Base-by-base conservation (phyloP, 1,284 basidiomycete genomes). In the Boletus semigastroideus region DNA sequence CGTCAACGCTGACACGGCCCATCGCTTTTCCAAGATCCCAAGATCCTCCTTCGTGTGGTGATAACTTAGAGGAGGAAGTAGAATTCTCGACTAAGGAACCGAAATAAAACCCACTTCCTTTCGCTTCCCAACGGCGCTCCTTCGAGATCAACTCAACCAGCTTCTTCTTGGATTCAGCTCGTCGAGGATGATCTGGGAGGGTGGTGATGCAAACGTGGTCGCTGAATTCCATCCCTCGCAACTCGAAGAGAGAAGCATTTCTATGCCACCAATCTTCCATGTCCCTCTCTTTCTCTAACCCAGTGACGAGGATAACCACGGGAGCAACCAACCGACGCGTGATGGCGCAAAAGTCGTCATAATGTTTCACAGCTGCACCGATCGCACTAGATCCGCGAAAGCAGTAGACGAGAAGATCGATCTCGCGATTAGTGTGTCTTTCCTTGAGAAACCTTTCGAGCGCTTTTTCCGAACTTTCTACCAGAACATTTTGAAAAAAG, bases 351-450 rank as follows among this genome's bases (percentile, higher is more conserved):
- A 72, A 61, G 4, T 36, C 39, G 14, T 58, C 42, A 28, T 70
- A 72, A 42, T 64, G 61, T 25, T 50, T 56, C 30, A 42, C 31
- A 1, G 40, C 49, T 19, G 55, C 53, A 10, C 36, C 14, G 9
- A 53, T 56, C 9, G 58, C 58, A 42, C 66, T 60, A 16, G 56
- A 47, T 16, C 58, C 67, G 9, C 46, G 65, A 39, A 67, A 48
- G 42, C 68, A 67, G 46, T 51, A 67, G 0, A 67, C 67, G 19
- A 67, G 60, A 41, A 67, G 67, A 49, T 67, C 62, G 17, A 70
- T 53, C 31, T 67, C 60, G 1, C 16, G 34, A 7, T 4, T 49
- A 10, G 22, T 36, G 22, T 57, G 52, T 8, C 65, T 62, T 43
- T 65, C 55, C 38, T 52, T 48, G 16, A 70, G 53, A 34, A 69